Base-by-base conservation (phyloP, 495 filamentous ascomycete genomes). In the Beverwykella pulmonaria region DNA sequence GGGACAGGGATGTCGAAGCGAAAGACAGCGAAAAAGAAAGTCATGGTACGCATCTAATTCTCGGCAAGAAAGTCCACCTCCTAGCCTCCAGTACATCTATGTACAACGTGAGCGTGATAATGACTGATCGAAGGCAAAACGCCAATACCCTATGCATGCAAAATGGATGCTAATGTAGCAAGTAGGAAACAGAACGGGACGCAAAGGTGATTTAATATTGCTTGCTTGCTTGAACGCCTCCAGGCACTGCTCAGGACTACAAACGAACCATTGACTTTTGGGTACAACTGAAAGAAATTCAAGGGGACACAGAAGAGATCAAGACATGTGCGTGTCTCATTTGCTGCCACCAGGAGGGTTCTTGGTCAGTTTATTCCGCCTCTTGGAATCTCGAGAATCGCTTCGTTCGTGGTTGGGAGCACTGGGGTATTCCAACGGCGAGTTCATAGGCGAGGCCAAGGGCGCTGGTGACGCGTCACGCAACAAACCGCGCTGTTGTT, bases 311-410 rank as follows among this genome's bases (percentile, higher is more conserved):
- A 44, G 15, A 44, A 2, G 8, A 12, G 39, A 44, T n/a, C 39
- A 4, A 15, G 39, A 9, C 8, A 14, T 3, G 15, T 44, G 39
- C 3, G 6, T 2, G 25, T 50, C 55, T 61, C 22, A 53, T 59
- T 55, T 59, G 25, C 27, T 29, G 10, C 56, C 30, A 9, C 32
- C 25, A 30, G 69, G 69, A 49, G 58, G 54, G 15, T 71, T 52
- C 59, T 71, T 71, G 0, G 69, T 71, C 23, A 71, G 32, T 26
- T 63, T 59, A 25, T 61, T 71, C 46, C 68, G 20, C 36, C 59
- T 63, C 64, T 62, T 67, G 2, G 57, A 62, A 19, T 70, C 68
- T 0, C 62, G 50, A 29, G 26, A 44, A 49, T 64, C 64, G 44
- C 65, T 71, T 23, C 69, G 25, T 20, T 47, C 7, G 29, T 68